Conservation (phyloP, 1,284 basidiomycete species). For the Ustilago trichophora region DNA sequence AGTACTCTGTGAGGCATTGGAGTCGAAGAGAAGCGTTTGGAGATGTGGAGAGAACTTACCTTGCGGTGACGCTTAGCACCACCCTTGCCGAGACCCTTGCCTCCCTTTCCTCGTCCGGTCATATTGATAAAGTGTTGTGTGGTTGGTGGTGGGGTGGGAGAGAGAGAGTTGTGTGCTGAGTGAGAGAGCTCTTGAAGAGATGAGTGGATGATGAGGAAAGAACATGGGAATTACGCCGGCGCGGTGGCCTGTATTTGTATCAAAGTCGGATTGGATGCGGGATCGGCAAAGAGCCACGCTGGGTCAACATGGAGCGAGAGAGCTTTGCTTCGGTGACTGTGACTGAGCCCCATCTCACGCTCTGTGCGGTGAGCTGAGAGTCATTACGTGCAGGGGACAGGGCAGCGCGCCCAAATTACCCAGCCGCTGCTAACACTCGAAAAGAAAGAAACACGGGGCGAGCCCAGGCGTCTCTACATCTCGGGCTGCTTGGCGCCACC, state of each 20-base stretch:
- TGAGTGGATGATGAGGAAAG: slow-evolving; percentile 33
- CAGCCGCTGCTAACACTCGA: no score
- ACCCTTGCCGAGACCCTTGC: slow-evolving; percentile 67
- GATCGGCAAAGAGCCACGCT: slow-evolving; percentile 44
- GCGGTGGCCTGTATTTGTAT: slow-evolving; percentile 44
- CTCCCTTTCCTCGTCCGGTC: slow-evolving; percentile 66
- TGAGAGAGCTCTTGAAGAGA: slow-evolving; percentile 37
- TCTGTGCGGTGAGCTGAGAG: no score
- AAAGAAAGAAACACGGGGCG: no score
- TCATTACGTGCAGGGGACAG: no score
- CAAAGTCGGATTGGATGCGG: slow-evolving; percentile 31
- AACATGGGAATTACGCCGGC: slow-evolving; percentile 32
- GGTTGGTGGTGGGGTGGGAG: slow-evolving; percentile 17
- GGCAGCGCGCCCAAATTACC: no score
- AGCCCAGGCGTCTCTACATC: no score
- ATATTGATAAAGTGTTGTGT: slow-evolving; percentile 51
- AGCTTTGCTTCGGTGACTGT: neutral
- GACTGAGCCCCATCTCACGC: neutral
- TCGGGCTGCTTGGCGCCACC: no score
- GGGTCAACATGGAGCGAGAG: no score
- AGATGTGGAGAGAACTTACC: slow-evolving; percentile 44
- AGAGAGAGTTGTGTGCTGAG: slow-evolving; percentile 20
- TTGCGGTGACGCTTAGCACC: slow-evolving; percentile 67
- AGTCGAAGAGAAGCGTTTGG: neutral
- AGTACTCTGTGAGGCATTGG: neutral